Evolutionary conservation across 805 yeast species (phyloP), one percentile per base, ranked within the genome.

Genomic region (Maudiozyma turicensis): DNA sequence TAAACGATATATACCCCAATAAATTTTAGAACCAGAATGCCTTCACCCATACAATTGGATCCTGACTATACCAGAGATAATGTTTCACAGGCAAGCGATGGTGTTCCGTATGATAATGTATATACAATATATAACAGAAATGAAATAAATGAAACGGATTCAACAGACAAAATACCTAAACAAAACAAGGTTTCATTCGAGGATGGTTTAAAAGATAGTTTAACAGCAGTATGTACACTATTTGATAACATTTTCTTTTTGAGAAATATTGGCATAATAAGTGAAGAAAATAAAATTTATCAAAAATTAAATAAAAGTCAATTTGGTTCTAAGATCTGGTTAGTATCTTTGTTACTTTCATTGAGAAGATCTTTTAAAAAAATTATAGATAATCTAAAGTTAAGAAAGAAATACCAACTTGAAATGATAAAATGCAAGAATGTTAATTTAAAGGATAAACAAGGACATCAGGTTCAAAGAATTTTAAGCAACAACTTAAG

Each of bases 291-390:
- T 46, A 44, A 53, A 31, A 33, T 64, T 1, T 63, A 60, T 46
- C 49, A 52, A 39, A 54, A 54, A 20, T 45, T 64, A 10, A 60
- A 61, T 45, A 58, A 58, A 39, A 58, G 64, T 13, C 56, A 57
- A 26, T 41, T 59, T 43, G 65, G 65, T 13, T 59, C 64, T 3
- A 63, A 58, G 40, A 31, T 63, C 10, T 64, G 68, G 68, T 53
- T 63, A 11, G 46, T 58, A 1, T 57, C 66, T 1, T 47, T 60
- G n/a, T 3, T 62, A 2, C 52, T 64, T 15, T 52, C 64, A 2
- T 46, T 54, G 1, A 49, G 65, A 43, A 59, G 52, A 46, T 47
- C 53, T 20, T 10, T 56, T 4, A 49, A 53, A 13, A 48, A 51
- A 30, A 28, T 60, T 14, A 9, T 53, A 5, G 48, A 40, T 10